A percentile compares a stretch with the other conserved stretches of the same genome.
These are phyloP conservation scores for Citrus cavaleriei DNA, from an alignment of 345 rosid species.

Conservation along the genomic window DNA sequence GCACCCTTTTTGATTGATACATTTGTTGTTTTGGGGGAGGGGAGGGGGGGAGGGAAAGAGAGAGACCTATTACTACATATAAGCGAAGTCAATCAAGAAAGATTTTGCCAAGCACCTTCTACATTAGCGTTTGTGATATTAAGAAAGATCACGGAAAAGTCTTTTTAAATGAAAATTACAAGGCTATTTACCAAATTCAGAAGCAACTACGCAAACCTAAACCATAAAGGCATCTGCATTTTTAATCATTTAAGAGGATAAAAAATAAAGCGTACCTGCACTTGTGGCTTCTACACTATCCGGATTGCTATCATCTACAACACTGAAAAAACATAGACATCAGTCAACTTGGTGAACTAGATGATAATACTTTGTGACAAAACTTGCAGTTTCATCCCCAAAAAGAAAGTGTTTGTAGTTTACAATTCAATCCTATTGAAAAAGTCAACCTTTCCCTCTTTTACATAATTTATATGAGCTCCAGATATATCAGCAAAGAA, in stretches of 20 bases:
- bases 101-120: neutral
- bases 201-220: neutral
- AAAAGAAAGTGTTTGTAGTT: neutral
- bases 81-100: neutral
- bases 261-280: slow-evolving; percentile 45
- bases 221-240: neutral
- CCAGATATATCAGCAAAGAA: neutral
- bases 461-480: neutral
- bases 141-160: neutral
- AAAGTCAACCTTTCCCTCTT: neutral
- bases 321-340: slow-evolving; percentile 32
- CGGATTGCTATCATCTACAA: slow-evolving; percentile 55
- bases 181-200: neutral
- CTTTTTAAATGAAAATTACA: neutral
- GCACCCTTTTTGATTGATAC: too few species aligned
- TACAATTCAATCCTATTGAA: neutral
- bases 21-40: too few species aligned
- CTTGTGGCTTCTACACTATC: slow-evolving; percentile 39
- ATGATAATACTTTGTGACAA: neutral
- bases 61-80: too few species aligned
- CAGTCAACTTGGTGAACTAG: neutral
- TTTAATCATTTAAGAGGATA: neutral
- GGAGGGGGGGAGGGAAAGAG: too few species aligned
- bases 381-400: neutral
- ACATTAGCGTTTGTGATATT: neutral